Base-by-base conservation (phyloP, 345 rosid genomes). In the Linum usitatissimum region DNA sequence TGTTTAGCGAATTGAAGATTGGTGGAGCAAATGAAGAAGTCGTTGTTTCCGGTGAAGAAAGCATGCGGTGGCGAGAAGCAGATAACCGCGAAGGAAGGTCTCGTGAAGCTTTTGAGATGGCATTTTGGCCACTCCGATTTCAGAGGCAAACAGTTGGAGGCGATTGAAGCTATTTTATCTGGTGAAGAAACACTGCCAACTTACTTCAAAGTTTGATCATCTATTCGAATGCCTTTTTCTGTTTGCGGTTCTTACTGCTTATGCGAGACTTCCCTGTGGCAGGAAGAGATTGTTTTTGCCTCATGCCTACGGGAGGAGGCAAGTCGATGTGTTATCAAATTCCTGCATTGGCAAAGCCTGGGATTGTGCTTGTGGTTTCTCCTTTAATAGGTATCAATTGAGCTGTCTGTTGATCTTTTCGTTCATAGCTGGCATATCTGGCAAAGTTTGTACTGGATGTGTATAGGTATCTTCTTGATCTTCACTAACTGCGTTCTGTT, bases 231-330 rank as follows among this genome's bases (percentile, higher is more conserved):
- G 30, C 9, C 9, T 23, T 60, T 20, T 6, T 56, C 8, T 40
- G 38, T 45, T 9, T n/a, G 21, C 59, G 42, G 4, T 59, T 34
- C 13, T 59, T 17, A 12, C 42, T 3, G 9, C 28, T 65, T 12
- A 8, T 57, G 42, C 12, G 15, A 7, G 20, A 14, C 19, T 70
- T 20, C 30, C 4, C 20, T 5, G 21, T 57, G 42, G 34, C 62
- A 86, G 93, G 93, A 58, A 83, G 88, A 66, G 99, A 93, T 76
- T 93, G 97, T 69, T 87, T 93, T 75, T 93, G 97, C 64, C 75
- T 93, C 60, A 90, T 93, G 99, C 99, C 99, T 6, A 93, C 96
- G 12, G 96, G 99, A 48, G 94, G 97, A 71, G 99, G 99, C 57
- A 93, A 93, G 76, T 93, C 97, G 8, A 84, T 90, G 81, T 93